Evolutionary conservation across 2,329 filamentous ascomycete species (phyloP), one percentile per base, ranked within the genome.

Genomic region (Neofusicoccum sp.): DNA sequence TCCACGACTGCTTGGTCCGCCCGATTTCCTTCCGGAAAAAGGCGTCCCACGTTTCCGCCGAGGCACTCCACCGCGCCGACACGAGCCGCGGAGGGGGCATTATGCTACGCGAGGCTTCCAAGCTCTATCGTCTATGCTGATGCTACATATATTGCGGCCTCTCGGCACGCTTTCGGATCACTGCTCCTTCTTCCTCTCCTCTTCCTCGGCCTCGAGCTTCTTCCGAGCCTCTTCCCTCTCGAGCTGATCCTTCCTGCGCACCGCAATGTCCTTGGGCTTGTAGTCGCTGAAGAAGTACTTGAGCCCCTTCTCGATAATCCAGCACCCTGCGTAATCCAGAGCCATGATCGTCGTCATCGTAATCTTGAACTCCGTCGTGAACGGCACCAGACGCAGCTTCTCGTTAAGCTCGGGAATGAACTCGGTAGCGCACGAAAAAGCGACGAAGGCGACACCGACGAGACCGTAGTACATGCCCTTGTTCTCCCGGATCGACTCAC

Each of bases 381-480:
- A 99, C 3, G 91, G 91, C 4, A 99, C 95, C 0, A 99, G 86
- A 71, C 89, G 91, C 79, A 99, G 88, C 76, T 91, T 88, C 76
- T 93, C 85, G 78, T 98, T 99, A 76, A 99, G 87, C 73, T 98
- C 95, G 2, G 95, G 95, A 51, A 98, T 83, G 69, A 99, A 91
- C 75, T 99, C 95, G 1, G 93, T 96, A 6, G 93, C 93, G 78
- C 93, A 97, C 48, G 89, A 88, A 76, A 99, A 98, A 5, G 95
- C 93, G 31, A 99, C 90, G 43, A 82, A 91, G 0, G 91, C 91
- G 14, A 97, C 93, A 65, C 89, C 89, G 41, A 99, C 80, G 60
- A 99, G 91, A 62, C 95, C 95, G 82, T 90, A 99, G 80, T 95
- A 99, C 95, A 99, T 99, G 74, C 91, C 92, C 75, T 87, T 89